Conservation (phyloP, 345 rosid species). For the Arabidopsis arenosa region DNA sequence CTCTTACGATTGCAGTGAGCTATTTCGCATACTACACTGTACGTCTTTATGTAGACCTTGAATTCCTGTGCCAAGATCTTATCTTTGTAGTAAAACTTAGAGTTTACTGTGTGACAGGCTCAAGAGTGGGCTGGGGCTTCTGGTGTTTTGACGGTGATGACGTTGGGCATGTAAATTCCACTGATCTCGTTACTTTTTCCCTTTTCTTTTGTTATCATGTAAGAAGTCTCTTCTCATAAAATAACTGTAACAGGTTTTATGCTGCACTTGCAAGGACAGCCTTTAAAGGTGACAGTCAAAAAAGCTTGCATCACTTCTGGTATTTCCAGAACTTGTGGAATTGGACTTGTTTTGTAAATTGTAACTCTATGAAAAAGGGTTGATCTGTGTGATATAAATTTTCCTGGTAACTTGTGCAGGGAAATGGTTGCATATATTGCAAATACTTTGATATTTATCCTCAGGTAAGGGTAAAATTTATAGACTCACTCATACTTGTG, state of each 20-base stretch:
- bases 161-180: conserved; percentile 89
- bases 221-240: conserved; percentile 13
- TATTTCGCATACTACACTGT: conserved; percentile 87
- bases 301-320: conserved; percentile 97
- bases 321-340: conserved; percentile 44
- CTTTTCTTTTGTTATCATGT: conserved; percentile 5
- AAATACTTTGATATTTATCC: conserved; percentile 89
- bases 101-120: conserved; percentile 60
- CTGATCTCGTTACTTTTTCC: conserved; percentile 10
- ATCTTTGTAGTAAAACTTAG: conserved; percentile 24
- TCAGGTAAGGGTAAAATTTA: conserved; percentile 62
- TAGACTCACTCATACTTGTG: conserved; percentile 16
- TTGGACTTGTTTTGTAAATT: conserved; percentile 11
- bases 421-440: conserved; percentile 98
- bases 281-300: conserved; percentile 92
- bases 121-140: conserved; percentile 88
- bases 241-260: conserved; percentile 68
- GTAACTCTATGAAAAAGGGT: conserved; percentile 10
- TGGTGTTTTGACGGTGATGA: conserved; percentile 97
- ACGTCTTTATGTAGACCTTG: conserved; percentile 49
- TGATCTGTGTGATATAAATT: background rate
- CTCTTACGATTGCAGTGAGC: conserved; percentile 93
- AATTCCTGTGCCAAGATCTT: conserved; percentile 13
- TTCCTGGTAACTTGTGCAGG: conserved; percentile 54
- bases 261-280: conserved; percentile 92